phyloP scores from a whole-genome alignment of 306 rosid species.

The Amphicarpaea edgeworthii region DNA sequence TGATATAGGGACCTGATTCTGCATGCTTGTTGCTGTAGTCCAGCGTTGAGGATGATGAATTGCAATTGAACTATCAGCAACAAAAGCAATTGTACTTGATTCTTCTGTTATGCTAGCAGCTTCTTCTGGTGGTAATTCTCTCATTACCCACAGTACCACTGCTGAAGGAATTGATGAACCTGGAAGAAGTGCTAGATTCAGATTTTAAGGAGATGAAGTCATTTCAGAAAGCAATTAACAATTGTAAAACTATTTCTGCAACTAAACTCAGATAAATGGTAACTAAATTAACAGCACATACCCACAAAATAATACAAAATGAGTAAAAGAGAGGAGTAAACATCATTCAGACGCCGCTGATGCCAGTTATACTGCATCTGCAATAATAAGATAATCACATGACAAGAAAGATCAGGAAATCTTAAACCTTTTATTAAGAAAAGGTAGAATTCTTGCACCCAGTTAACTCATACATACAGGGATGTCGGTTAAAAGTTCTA shows the following conservation, averaged over 20 bases:
- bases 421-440: constrained; percentile 22
- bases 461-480: constrained; percentile 67
- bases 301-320: constrained; percentile 84
- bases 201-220: constrained; percentile 33
- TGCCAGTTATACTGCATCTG: constrained; percentile 81
- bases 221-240: constrained; percentile 33
- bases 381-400: constrained; percentile 46
- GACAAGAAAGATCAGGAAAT: constrained; percentile 46
- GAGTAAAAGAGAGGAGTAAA: constrained; percentile 62
- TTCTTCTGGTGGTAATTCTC: constrained; percentile 76
- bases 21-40: constrained; percentile 69
- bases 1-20: constrained; percentile 68
- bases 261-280: constrained; percentile 31
- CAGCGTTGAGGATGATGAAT: constrained; percentile 70
- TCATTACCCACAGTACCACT: constrained; percentile 79
- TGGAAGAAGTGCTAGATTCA: constrained; percentile 51
- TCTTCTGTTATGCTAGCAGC: constrained; percentile 60
- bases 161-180: constrained; percentile 92
- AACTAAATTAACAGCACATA: constrained; percentile 50
- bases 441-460: constrained; percentile 19
- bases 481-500: constrained; percentile 79
- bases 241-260: constrained; percentile 5
- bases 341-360: constrained; percentile 54
- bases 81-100: constrained; percentile 67
- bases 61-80: constrained; percentile 57